Evolutionary conservation across 2,329 filamentous ascomycete genomes (phyloP).

Genomic region (Stagonosporopsis cucurbitacearum): DNA sequence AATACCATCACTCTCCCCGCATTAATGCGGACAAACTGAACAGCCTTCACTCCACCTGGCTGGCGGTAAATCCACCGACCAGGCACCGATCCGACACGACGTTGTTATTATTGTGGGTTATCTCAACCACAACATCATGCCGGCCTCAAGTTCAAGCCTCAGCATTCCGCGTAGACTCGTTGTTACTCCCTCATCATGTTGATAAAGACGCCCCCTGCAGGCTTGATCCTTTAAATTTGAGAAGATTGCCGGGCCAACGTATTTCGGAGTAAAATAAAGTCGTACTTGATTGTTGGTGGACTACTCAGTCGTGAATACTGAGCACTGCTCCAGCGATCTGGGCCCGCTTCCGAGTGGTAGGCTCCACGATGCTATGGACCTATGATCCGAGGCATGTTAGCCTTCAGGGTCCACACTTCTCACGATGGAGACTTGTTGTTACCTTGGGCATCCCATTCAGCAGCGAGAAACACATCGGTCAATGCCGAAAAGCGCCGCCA

Average conservation of each 20-base stretch:
- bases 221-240: too few relatives aligned
- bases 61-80: not conserved
- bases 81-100: not conserved
- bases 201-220: too few relatives aligned
- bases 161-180: too few relatives aligned
- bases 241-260: too few relatives aligned
- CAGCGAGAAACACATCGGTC: slow-evolving; percentile 98
- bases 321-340: slow-evolving; percentile 97
- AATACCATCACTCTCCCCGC: not conserved
- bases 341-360: slow-evolving; percentile 98
- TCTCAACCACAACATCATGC: too few relatives aligned
- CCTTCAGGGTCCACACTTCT: slow-evolving; percentile 97
- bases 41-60: not conserved
- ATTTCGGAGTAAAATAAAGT: too few relatives aligned
- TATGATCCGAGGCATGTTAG: slow-evolving; percentile 94
- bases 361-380: slow-evolving; percentile 99
- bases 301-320: too few relatives aligned
- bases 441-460: slow-evolving; percentile 99
- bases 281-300: too few relatives aligned
- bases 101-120: too few relatives aligned
- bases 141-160: too few relatives aligned
- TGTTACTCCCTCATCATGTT: too few relatives aligned
- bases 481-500: slow-evolving; percentile 67
- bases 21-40: not conserved
- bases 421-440: slow-evolving; percentile 80